Evolutionary conservation across 139 green algal genomes (phyloP), one percentile per base, ranked within the genome.

Genomic region (Chlamydomonas eustigma): DNA sequence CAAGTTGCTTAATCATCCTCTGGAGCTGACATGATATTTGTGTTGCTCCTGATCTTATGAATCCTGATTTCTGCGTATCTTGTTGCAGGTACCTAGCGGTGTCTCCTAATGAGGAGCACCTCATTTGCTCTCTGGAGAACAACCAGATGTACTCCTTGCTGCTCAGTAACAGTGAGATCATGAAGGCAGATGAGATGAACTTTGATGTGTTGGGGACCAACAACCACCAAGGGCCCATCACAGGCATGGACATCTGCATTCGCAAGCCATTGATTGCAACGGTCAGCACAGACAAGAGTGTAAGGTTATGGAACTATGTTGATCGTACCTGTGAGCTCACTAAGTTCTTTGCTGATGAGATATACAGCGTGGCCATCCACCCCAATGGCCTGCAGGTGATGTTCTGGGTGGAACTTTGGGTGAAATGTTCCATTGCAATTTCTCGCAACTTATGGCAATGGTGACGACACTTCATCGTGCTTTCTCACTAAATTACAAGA

Each of bases 241-340:
- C 71, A 8, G 91, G 92, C 32, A 67, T 95, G 35, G 90, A 93
- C 82, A 85, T 88, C 66, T 97, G 92, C 71, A 76, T 93, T 32
- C 83, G 92, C 8, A 93, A 93, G 80, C 89, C 92, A 32, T 75
- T 97, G 32, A 81, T 94, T 6, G 93, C 80, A 1, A 94, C 90
- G 0, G 90, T 86, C 74, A 89, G 84, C 71, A 85, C 80, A 0
- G 93, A 97, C 83, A 84, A 79, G 51, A 79, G 50, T 8, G 66
- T 97, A 44, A 86, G 92, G 30, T 73, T 97, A 12, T 97, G 93
- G 93, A 97, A 97, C 79, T 93, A 91, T 66, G 35, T 83, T 30
- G 91, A 97, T 38, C 88, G 82, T 72, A 90, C 73, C 24, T 87
- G 85, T 70, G 87, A 92, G 78, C 81, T 92, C 25, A 75, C 70